A percentile compares a stretch with the other conserved stretches of the same genome.
Conservation (phyloP, 2,329 filamentous ascomycete genomes). For the Endoconidiophora polonica region DNA sequence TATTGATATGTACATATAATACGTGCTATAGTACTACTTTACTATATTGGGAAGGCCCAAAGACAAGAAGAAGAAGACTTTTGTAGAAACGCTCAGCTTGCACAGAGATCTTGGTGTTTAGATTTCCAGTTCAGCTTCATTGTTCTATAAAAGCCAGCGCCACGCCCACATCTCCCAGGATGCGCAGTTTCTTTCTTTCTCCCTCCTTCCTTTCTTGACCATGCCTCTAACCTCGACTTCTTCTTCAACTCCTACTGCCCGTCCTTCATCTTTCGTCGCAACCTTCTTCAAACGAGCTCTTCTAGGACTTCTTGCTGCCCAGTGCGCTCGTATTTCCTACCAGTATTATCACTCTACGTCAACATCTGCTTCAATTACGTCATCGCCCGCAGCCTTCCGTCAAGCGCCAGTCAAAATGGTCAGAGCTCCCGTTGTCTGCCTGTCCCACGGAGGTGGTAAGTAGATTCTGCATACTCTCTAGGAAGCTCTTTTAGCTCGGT, state of each 20-base stretch:
- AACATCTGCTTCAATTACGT: background rate
- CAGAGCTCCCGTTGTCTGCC: slow-evolving; percentile 28
- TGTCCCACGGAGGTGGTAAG: slow-evolving; percentile 33
- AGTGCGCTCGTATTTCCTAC: slow-evolving; percentile 5
- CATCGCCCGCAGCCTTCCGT: background rate
- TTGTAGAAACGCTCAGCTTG: no score
- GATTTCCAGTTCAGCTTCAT: background rate
- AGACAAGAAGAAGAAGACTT: no score
- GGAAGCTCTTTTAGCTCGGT: no score
- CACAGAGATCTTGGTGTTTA: no score
- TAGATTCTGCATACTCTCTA: background rate
- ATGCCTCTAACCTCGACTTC: background rate
- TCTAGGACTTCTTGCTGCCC: slow-evolving; percentile 11
- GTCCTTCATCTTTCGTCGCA: background rate
- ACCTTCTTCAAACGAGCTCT: slow-evolving; percentile 11
- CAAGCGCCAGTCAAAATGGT: slow-evolving; percentile 20
- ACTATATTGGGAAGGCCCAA: no score
- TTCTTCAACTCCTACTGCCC: background rate
- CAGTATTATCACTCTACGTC: background rate
- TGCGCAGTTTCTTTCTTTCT: background rate
- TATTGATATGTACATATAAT: no score
- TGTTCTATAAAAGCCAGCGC: no score
- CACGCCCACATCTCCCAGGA: no score
- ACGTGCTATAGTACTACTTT: no score
- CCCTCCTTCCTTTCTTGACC: background rate